A percentile compares a stretch with the other conserved stretches of the same genome.
Evolutionary conservation across 2,329 filamentous ascomycete genomes (phyloP).

Genomic region (Cryphonectria naterciae): DNA sequence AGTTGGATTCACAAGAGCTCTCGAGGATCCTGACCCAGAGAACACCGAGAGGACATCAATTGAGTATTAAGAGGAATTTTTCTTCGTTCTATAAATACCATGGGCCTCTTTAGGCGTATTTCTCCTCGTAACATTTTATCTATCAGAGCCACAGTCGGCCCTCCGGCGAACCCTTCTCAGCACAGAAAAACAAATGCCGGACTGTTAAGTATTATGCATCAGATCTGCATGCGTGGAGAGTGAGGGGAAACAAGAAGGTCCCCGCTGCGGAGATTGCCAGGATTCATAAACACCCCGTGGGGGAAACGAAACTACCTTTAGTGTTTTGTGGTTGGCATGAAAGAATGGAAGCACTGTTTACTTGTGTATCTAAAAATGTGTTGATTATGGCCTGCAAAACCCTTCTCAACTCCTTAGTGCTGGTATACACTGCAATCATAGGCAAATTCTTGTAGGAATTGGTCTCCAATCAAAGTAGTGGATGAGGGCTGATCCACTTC

Average conservation of each 20-base stretch:
- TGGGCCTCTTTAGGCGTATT: background rate
- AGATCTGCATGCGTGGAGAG: background rate
- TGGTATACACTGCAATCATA: background rate
- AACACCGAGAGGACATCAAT: background rate
- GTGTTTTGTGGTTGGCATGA: background rate
- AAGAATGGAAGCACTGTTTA: background rate
- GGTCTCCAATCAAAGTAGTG: background rate
- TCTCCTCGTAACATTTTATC: background rate
- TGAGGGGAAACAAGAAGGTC: background rate
- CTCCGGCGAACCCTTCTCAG: background rate
- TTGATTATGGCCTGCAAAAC: background rate
- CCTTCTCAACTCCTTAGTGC: background rate
- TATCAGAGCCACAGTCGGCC: background rate
- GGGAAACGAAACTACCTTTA: background rate
- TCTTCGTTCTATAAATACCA: background rate
- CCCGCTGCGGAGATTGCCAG: slow-evolving; percentile 11
- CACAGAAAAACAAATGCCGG: background rate
- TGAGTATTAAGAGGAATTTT: no score
- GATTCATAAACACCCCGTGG: background rate
- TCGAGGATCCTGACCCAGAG: no score
- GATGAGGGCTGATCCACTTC: background rate
- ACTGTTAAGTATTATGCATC: background rate
- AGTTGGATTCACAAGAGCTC: background rate
- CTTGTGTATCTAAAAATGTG: background rate
- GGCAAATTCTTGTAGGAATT: background rate